phyloP scores from a whole-genome alignment of 129 eudicot species.

The Flaveria trinervia region DNA sequence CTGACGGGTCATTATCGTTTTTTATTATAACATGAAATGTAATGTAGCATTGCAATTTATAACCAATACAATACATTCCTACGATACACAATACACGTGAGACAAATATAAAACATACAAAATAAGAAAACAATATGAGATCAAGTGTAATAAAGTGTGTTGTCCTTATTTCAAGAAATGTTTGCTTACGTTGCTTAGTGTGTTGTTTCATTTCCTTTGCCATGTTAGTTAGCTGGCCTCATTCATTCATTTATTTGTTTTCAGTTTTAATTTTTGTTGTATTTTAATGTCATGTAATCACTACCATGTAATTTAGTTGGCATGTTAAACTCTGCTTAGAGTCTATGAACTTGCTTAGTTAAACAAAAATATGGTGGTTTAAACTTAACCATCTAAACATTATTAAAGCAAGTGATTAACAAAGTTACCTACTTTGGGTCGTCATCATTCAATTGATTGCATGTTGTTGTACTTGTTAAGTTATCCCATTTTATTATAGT shows the following conservation, averaged over 20 bases:
- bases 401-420: slow-evolving; percentile 22
- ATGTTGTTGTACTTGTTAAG: slow-evolving; percentile 28
- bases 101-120: neutral
- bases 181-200: neutral
- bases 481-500: slow-evolving; percentile 6
- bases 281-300: slow-evolving; percentile 2
- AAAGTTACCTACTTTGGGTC: slow-evolving; percentile 31
- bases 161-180: too few species aligned
- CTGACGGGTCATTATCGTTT: too few species aligned
- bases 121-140: too few species aligned
- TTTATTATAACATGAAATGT: too few species aligned
- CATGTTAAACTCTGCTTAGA: slow-evolving; percentile 23
- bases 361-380: slow-evolving; percentile 16
- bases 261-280: neutral
- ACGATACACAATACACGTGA: neutral
- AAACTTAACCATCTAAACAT: slow-evolving; percentile 17
- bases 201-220: neutral
- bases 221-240: too few species aligned
- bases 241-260: neutral
- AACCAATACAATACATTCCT: neutral
- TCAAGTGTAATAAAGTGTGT: too few species aligned
- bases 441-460: slow-evolving; percentile 36
- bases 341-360: slow-evolving; percentile 24
- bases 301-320: slow-evolving; percentile 5
- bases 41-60: too few species aligned